Percentiles rank a stretch among this genome's conserved stretches.
Conservation (phyloP, 148 eudicot species). For the Drosera capensis region DNA sequence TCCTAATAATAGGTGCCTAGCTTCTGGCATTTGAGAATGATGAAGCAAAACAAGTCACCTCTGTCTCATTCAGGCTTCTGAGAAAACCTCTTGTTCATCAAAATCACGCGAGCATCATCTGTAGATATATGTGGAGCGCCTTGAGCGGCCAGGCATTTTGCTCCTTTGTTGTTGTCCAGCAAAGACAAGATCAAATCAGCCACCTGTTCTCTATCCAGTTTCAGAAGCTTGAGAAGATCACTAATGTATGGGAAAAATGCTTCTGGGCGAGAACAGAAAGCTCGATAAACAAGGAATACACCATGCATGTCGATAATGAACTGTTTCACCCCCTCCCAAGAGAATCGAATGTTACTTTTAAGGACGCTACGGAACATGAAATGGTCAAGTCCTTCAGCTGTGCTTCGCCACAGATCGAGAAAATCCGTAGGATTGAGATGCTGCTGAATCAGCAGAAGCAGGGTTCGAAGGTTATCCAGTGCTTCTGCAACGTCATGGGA, state of each 20-base stretch:
- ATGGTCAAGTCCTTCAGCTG: constrained; percentile 40
- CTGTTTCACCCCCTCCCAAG: constrained; percentile 17
- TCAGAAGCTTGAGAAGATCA: constrained; percentile 26
- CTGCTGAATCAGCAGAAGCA: constrained; percentile 14
- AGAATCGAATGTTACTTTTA: constrained; percentile 12
- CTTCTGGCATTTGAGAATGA: no score
- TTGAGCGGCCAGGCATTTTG: constrained; percentile 7
- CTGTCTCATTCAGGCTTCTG: no score
- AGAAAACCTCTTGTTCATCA: constrained; percentile 16
- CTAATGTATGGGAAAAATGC: constrained; percentile 32
- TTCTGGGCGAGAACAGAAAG: constrained; percentile 37
- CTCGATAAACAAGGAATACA: constrained; percentile 21
- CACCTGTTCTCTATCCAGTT: constrained; percentile 13
- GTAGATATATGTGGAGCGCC: constrained; percentile 18
- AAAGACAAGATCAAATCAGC: constrained; percentile 8
- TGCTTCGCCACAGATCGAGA: constrained; percentile 37
- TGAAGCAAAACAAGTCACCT: no score
- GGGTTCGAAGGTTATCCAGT: constrained; percentile 25
- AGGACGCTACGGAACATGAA: constrained; percentile 25
- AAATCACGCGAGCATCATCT: constrained; percentile 18
- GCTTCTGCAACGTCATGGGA: constrained; percentile 28
- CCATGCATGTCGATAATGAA: constrained; percentile 25
- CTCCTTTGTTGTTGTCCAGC: constrained; percentile 5
- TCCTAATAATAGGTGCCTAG: no score
- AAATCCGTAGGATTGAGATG: constrained; percentile 31